Evolutionary conservation across 495 filamentous ascomycete species (phyloP), one percentile per base, ranked within the genome.

Genomic region (Daldinia bambusicola): DNA sequence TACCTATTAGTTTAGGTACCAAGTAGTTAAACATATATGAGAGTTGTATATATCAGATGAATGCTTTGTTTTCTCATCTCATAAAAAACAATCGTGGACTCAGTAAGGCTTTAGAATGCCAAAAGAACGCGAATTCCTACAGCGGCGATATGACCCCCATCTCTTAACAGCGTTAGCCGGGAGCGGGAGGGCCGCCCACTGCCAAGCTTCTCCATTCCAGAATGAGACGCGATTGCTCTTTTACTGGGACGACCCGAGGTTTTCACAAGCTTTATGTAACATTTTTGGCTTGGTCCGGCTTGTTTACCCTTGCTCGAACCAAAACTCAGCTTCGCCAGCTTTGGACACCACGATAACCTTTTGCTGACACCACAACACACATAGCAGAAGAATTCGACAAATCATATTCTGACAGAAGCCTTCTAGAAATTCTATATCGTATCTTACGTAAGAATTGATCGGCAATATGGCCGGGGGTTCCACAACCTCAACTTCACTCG

Each of bases 371-470:
- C 30, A 34, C n/a, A 56, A 56, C 26, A 26, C 26, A 26, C 26
- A 26, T 3, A 26, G 26, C 26, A 31, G 8, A 48, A 30, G 3
- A 30, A 32, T 32, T 36, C 30, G 36, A 16, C 70, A 12, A 72
- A 72, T 72, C 65, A 66, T 53, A 38, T 41, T 53, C 50, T 45
- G 6, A 51, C 22, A 31, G 57, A 68, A 61, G 7, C 26, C 57
- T 72, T 72, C 70, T 58, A 62, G 70, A 72, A 72, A 30, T 32
- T 53, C 34, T 69, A 69, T 58, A 68, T 59, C 31, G 16, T 40
- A 61, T 55, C 36, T 63, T 60, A 72, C 31, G 32, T 65, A 64
- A 64, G 61, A 58, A 32, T 52, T 34, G 64, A 69, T 53, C 61
- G 61, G 65, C 65, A 56, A 4, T 40, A 36, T 38, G 16, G 36